Conservation (phyloP, 73 alveolate genomes). For the Paramecium primaurelia region DNA sequence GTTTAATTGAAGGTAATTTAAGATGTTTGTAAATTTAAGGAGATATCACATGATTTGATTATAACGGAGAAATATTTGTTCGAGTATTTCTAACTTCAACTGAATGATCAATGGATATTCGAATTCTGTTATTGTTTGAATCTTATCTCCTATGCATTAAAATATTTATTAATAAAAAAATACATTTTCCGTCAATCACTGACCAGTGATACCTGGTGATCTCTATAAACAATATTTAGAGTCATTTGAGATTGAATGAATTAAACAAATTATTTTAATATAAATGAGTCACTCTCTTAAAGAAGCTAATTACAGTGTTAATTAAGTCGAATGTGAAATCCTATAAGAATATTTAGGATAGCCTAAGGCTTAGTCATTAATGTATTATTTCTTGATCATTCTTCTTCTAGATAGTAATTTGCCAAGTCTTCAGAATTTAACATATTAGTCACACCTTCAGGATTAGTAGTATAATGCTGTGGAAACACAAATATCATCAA, state of each 20-base stretch:
- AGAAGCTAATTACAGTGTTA: conserved; percentile 11
- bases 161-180: background rate
- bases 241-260: background rate
- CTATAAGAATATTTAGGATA: background rate
- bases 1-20: conserved; percentile 2
- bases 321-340: background rate
- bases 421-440: background rate
- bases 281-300: background rate
- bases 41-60: background rate
- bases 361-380: background rate
- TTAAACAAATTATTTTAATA: background rate
- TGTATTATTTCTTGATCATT: background rate
- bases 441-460: background rate
- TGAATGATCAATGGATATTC: background rate
- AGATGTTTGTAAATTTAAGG: background rate
- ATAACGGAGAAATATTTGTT: background rate
- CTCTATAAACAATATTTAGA: background rate
- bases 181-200: conserved; percentile 30
- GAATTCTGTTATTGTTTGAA: conserved; percentile 26
- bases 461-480: background rate
- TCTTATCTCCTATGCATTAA: conserved; percentile 10
- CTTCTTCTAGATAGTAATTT: background rate
- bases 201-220: conserved; percentile 50
- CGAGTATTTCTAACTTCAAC: background rate
- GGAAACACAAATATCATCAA: background rate